A percentile compares a stretch with the other conserved stretches of the same genome.
These are phyloP conservation scores for Sanghuangporus baumii DNA, from an alignment of 1,284 basidiomycete genomes.

Conservation along the genomic window DNA sequence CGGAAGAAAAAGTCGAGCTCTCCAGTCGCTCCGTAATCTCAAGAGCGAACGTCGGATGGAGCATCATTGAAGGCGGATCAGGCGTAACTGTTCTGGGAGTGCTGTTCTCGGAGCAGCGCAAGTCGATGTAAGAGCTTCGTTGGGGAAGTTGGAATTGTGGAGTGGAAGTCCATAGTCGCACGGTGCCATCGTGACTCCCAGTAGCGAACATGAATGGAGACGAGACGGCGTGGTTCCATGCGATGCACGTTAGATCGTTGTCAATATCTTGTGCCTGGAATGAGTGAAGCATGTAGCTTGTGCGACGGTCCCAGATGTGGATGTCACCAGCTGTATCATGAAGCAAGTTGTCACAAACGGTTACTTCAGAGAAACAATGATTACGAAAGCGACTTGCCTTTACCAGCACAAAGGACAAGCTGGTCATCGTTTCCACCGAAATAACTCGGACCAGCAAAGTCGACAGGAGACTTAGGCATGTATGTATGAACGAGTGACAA, in stretches of 20 bases:
- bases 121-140: slow-evolving; percentile 12
- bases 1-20: neutral
- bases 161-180: slow-evolving; percentile 57
- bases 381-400: slow-evolving; percentile 38
- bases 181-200: slow-evolving; percentile 67
- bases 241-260: slow-evolving; percentile 69
- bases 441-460: slow-evolving; percentile 74
- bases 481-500: slow-evolving; percentile 62
- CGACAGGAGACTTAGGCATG: slow-evolving; percentile 59
- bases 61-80: neutral
- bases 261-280: slow-evolving; percentile 52
- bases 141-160: neutral
- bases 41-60: slow-evolving; percentile 5
- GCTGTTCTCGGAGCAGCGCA: slow-evolving; percentile 8
- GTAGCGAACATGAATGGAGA: slow-evolving; percentile 77
- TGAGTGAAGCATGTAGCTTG: slow-evolving; percentile 59
- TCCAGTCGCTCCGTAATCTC: slow-evolving; percentile 5
- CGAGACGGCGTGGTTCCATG: slow-evolving; percentile 60
- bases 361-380: neutral
- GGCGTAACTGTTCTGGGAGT: slow-evolving; percentile 13
- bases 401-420: slow-evolving; percentile 68
- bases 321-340: slow-evolving; percentile 58
- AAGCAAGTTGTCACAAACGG: neutral
- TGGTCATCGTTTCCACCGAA: slow-evolving; percentile 75
- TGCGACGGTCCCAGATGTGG: slow-evolving; percentile 80